A percentile compares a stretch with the other conserved stretches of the same genome.
Conservation (phyloP, 176 grass and related monocot genomes). For the Musa schizocarpa region DNA sequence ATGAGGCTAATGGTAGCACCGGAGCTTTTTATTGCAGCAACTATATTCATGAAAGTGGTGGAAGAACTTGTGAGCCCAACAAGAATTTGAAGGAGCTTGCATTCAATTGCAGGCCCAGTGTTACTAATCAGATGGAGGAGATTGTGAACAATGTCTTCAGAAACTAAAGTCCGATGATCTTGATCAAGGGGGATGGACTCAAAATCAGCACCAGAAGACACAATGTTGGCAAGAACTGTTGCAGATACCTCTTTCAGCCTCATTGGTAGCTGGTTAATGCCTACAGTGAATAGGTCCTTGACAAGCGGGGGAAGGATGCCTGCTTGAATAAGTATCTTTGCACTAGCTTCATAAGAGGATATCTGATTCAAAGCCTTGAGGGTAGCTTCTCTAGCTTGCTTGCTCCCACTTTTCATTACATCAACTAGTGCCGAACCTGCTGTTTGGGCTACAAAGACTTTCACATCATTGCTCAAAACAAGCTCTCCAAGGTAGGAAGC, state of each 20-base stretch:
- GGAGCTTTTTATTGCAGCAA: constrained; percentile 85
- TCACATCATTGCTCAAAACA: constrained; percentile 90
- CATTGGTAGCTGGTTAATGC: constrained; percentile 79
- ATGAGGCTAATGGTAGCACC: constrained; percentile 89
- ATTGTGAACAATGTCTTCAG: constrained; percentile 95
- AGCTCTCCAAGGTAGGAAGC: constrained; percentile 80
- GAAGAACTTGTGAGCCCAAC: constrained; percentile 82
- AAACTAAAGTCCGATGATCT: constrained; percentile 62
- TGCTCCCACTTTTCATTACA: constrained; percentile 78
- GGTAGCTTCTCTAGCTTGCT: constrained; percentile 65
- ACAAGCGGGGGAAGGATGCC: constrained; percentile 86
- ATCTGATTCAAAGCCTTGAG: constrained; percentile 92
- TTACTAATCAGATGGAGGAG: constrained; percentile 97
- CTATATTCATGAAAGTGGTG: constrained; percentile 60
- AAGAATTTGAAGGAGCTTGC: constrained; percentile 92
- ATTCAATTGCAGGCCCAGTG: constrained; percentile 94
- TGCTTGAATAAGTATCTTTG: constrained; percentile 81
- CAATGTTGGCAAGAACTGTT: constrained; percentile 82
- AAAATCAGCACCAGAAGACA: constrained; percentile 69
- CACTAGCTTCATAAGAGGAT: constrained; percentile 80
- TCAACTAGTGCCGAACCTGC: constrained; percentile 68
- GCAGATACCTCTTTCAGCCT: constrained; percentile 84
- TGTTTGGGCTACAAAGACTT: constrained; percentile 72
- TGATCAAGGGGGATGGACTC: constrained; percentile 65
- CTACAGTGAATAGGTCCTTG: constrained; percentile 85